Conservation (phyloP, 2,329 filamentous ascomycete genomes). For the Calonectria pseudoturangicola region DNA sequence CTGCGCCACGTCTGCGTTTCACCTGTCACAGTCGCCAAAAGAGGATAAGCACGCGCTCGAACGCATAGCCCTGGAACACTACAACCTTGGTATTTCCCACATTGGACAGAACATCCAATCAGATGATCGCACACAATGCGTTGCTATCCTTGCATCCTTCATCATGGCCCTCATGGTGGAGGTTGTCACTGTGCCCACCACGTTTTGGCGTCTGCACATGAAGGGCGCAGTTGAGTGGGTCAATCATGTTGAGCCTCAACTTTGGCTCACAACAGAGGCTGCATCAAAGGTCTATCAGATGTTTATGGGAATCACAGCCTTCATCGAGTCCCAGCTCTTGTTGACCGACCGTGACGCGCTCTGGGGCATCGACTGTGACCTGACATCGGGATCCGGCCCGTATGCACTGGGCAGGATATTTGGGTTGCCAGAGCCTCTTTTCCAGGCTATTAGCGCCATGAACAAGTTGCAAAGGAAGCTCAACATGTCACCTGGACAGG, state of each 20-base stretch:
- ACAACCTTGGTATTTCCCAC: slow-evolving; percentile 26
- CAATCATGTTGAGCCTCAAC: slow-evolving; percentile 16
- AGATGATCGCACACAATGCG: slow-evolving; percentile 13
- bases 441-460: neutral
- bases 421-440: slow-evolving; percentile 1
- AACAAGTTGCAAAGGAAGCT: slow-evolving; percentile 16
- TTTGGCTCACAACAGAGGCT: slow-evolving; percentile 3
- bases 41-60: slow-evolving; percentile 10
- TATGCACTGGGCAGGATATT: slow-evolving; percentile 2
- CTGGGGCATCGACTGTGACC: neutral
- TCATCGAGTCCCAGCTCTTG: slow-evolving; percentile 4
- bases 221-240: slow-evolving; percentile 29
- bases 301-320: slow-evolving; percentile 3
- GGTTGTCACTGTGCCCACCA: slow-evolving; percentile 1
- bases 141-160: slow-evolving; percentile 19
- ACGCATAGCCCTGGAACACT: slow-evolving; percentile 8
- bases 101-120: slow-evolving; percentile 18
- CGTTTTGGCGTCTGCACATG: slow-evolving; percentile 27
- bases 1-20: slow-evolving; percentile 12
- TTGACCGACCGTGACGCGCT: neutral
- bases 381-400: neutral
- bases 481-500: neutral
- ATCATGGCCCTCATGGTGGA: slow-evolving; percentile 20
- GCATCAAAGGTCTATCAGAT: slow-evolving; percentile 12
- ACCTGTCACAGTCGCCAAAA: slow-evolving; percentile 5